Evolutionary conservation across 768 basidiomycete species (phyloP).

Genomic region (Tulasnella sp.): DNA sequence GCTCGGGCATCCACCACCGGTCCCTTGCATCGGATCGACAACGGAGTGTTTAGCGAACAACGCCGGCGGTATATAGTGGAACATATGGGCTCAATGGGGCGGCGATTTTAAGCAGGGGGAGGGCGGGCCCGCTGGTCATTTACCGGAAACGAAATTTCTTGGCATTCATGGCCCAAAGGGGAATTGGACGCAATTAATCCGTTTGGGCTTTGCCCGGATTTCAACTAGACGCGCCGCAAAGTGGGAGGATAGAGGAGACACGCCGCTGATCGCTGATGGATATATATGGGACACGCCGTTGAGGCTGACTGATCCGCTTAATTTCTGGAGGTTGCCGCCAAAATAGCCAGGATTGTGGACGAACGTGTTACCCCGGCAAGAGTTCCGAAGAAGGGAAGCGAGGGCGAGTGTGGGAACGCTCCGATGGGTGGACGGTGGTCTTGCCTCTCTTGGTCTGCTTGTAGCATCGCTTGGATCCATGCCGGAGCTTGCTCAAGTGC

Average conservation of each 20-base stretch:
- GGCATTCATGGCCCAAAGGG: too few relatives aligned
- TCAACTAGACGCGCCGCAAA: too few relatives aligned
- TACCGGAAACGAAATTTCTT: too few relatives aligned
- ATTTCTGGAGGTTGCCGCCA: not conserved
- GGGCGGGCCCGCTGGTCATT: too few relatives aligned
- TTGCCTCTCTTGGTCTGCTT: constrained; percentile 1
- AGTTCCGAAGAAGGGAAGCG: constrained; percentile 14
- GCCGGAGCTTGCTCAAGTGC: not conserved
- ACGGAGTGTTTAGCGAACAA: not conserved
- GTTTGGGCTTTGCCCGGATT: too few relatives aligned
- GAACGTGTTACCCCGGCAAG: not conserved
- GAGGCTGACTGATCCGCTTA: too few relatives aligned
- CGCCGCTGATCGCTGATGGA: too few relatives aligned
- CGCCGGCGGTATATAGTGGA: not conserved
- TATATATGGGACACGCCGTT: too few relatives aligned
- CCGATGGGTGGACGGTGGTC: not conserved
- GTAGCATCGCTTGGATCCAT: not conserved
- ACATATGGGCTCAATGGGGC: not conserved
- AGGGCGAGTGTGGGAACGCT: not conserved
- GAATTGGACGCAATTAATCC: too few relatives aligned
- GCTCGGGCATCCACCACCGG: not conserved
- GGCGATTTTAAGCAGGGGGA: not conserved
- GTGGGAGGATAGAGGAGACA: too few relatives aligned
- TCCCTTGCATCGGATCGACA: not conserved
- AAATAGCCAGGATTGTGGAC: not conserved